A percentile compares a stretch with the other conserved stretches of the same genome.
These are phyloP conservation scores for Eucalyptus cladocalyx DNA, from an alignment of 345 rosid species.

Conservation along the genomic window DNA sequence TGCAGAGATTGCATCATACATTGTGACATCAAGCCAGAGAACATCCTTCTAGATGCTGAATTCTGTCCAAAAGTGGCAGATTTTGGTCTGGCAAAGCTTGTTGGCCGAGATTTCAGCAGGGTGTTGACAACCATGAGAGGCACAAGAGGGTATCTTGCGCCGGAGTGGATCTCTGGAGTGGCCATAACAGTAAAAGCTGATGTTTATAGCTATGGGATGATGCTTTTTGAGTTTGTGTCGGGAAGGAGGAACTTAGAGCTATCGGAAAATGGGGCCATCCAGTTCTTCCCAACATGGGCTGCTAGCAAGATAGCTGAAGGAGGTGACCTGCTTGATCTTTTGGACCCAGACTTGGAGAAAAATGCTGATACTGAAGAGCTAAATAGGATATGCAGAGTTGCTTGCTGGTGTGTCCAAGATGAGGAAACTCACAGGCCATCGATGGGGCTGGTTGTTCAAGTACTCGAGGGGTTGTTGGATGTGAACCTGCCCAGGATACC, in stretches of 20 bases:
- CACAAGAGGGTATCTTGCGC: conserved; percentile 21
- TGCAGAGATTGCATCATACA: conserved; percentile 66
- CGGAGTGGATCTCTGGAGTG: too few relatives aligned
- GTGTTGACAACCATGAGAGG: conserved; percentile 84
- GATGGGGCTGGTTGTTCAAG: conserved; percentile 80
- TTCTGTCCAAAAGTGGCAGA: too few relatives aligned
- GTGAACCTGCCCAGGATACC: conserved; percentile 54
- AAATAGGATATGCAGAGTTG: conserved; percentile 40
- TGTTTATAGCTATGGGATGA: conserved; percentile 88
- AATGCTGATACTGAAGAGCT: conserved; percentile 43
- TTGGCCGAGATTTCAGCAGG: conserved; percentile 79
- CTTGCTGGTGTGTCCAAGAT: conserved; percentile 85
- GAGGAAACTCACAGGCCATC: conserved; percentile 60
- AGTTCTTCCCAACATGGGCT: conserved; percentile 51
- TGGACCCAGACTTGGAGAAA: conserved; percentile 33
- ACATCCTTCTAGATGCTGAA: too few relatives aligned
- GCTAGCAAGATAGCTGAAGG: conserved; percentile 31
- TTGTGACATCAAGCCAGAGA: too few relatives aligned
- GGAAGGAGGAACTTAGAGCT: conserved; percentile 62
- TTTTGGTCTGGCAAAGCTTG: not conserved
- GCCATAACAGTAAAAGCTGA: not conserved
- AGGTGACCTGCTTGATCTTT: conserved; percentile 26
- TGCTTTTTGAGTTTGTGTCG: conserved; percentile 61
- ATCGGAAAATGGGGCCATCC: conserved; percentile 20
- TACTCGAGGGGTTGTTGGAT: conserved; percentile 57